These are phyloP conservation scores for Saturnispora dispora DNA, from an alignment of 805 yeast genomes.

Conservation along the genomic window DNA sequence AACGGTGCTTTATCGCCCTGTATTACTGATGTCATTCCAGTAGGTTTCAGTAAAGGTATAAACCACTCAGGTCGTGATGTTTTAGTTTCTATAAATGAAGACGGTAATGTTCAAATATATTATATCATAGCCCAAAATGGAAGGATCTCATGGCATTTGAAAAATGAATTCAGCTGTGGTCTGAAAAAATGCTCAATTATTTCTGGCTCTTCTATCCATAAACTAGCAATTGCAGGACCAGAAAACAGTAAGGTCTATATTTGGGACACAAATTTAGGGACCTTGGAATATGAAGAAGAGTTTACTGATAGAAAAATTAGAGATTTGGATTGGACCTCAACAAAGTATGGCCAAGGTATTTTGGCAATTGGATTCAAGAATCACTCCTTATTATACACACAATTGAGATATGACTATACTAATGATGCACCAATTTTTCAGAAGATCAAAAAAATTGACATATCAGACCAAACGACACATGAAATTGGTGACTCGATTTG, in stretches of 20 bases:
- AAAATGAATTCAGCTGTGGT: constrained; percentile 46
- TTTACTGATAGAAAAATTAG: constrained; percentile 32
- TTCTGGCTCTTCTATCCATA: constrained; percentile 68
- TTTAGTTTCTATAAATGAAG: constrained; percentile 47
- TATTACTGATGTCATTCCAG: constrained; percentile 56
- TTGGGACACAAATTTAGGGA: constrained; percentile 70
- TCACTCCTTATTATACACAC: constrained; percentile 62
- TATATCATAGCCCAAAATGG: constrained; percentile 26
- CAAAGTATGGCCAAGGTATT: constrained; percentile 55
- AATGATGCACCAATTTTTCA: constrained; percentile 70
- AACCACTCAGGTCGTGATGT: constrained; percentile 32
- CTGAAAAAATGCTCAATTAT: constrained; percentile 42
- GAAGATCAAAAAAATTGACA: constrained; percentile 63
- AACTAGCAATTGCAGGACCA: constrained; percentile 64
- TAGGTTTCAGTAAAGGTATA: constrained; percentile 37
- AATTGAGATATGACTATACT: constrained; percentile 82
- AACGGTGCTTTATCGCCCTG: constrained; percentile 22
- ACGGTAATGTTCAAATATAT: constrained; percentile 42
- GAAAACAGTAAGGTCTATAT: constrained; percentile 44
- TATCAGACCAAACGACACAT: constrained; percentile 65
- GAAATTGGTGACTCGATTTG: constrained; percentile 83
- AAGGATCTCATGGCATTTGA: constrained; percentile 43
- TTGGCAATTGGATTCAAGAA: constrained; percentile 70
- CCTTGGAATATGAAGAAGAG: constrained; percentile 52
- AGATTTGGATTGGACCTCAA: constrained; percentile 86